A percentile compares a stretch with the other conserved stretches of the same genome.
These are phyloP conservation scores for Capsicum baccatum DNA, from an alignment of 257 asterid species.

Conservation along the genomic window DNA sequence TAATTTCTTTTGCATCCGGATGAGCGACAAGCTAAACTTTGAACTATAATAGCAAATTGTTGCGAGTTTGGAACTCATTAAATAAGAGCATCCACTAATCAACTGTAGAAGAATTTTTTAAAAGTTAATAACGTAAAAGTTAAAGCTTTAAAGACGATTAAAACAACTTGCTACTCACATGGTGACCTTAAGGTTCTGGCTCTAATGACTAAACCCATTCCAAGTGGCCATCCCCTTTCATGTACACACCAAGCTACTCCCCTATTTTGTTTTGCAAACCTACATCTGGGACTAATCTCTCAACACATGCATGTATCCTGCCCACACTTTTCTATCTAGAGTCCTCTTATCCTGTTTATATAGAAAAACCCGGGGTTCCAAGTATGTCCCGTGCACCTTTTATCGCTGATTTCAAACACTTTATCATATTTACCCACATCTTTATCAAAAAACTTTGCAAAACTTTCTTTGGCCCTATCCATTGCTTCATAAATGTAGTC, in stretches of 20 bases:
- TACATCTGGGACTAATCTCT: not conserved
- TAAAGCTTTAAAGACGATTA: not conserved
- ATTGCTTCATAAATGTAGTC: slow-evolving; percentile 18
- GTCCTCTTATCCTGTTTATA: not conserved
- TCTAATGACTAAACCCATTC: not conserved
- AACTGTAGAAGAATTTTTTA: not conserved
- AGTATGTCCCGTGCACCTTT: not conserved
- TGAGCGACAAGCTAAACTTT: not conserved
- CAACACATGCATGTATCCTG: not conserved
- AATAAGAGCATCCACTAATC: not conserved
- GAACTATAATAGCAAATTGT: not conserved
- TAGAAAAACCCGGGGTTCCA: not conserved
- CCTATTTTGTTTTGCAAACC: not conserved
- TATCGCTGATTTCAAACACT: not conserved
- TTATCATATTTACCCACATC: not conserved
- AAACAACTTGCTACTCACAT: not conserved
- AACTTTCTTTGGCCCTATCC: not conserved
- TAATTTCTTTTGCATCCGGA: not conserved
- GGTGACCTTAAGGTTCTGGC: not conserved
- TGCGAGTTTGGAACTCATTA: not conserved
- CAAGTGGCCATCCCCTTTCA: not conserved
- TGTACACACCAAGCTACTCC: not conserved
- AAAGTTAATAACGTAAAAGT: not conserved
- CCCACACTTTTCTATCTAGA: not conserved
- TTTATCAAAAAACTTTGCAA: not conserved